Base-by-base conservation (phyloP, 73 alveolate genomes). In the Paramecium sexaurelia region DNA sequence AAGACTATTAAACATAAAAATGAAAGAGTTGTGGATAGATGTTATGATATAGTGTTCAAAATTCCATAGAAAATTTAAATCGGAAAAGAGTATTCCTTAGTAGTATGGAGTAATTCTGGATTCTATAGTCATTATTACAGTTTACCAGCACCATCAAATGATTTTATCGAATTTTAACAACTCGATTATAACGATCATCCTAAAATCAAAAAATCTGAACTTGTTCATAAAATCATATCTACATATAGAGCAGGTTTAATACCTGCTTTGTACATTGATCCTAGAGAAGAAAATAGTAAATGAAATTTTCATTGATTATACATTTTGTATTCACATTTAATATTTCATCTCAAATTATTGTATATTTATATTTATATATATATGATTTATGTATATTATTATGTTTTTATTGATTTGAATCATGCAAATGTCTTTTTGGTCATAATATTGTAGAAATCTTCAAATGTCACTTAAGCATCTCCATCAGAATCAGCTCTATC, bases 361-460 rank as follows among this genome's bases (percentile, higher is more conserved):
- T 9, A 9, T 15, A 51, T 15, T n/a, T 3, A 51, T 19, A 45
- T 61, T 61, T 41, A 61, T 61, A 22, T 61, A 29, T 32, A 10
- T 61, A 11, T 29, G 11, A 8, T 20, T 26, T 61, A 61, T n/a
- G n/a, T n/a, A n/a, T 61, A 61, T 61, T 61, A 51, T 51, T 51
- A 51, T 51, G 33, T 51, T 26, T n/a, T 61, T 61, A 61, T 61
- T 26, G 26, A 29, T 61, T 61, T 61, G 83, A 61, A 78, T 88
- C 94, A 88, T 68, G 87, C 94, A 88, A 88, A 88, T 45, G 85
- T 88, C 87, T 88, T 88, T 82, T 88, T 88, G 75, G 94, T 88
- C 94, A 88, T 88, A 32, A 97, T 97, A 95, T 96, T 95, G 94
- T 97, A 97, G 95, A 96, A 96, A 68, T 95, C 98, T 37, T 96